Evolutionary conservation across 208 protist genomes (phyloP), one percentile per base, ranked within the genome.

Genomic region (Wallacemonas sp.): DNA sequence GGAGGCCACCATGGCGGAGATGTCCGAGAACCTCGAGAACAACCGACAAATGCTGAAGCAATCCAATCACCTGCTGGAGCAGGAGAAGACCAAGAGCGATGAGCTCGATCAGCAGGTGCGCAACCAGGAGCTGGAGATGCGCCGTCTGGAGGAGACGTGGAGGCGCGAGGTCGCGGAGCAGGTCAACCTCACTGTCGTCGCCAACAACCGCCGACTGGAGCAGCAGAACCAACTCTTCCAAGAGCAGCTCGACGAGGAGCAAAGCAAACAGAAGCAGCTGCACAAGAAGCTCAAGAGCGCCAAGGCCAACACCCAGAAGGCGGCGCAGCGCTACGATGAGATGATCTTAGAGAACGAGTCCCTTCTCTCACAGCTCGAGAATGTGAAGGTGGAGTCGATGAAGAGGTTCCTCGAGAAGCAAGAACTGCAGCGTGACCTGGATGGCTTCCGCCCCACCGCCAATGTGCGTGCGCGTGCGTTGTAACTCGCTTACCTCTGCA

Each of bases 301-400:
- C 64, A 91, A 90, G 76, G 68, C 78, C 1, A 79, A 73, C 26
- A 77, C 91, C 13, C 78, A 81, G 48, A 96, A 94, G 76, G 85
- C 76, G 21, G 88, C 85, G 21, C 91, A 96, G 66, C 84, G 87
- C 34, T 96, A 94, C 70, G 91, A 96, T 65, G 91, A 96, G 73
- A 93, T 96, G 85, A 93, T 96, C 48, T 67, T 96, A 17, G 88
- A 96, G 62, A 96, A 96, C 68, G 91, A 96, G 59, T 68, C 82
- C 1, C 71, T 96, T 33, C 65, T 79, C 50, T 81, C 82, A 22
- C 85, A 94, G 71, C 58, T 96, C 24, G 91, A 94, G 76, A 86
- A 96, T 53, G 75, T 96, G 32, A 96, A 96, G 85, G 86, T 96
- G 27, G 78, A 73, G n/a, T 89, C 89, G n/a, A 92, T 96, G 81